Percentiles rank a stretch among this genome's conserved stretches.
Conservation (phyloP, 208 protist genomes). For the Trypanosoma cruzi region DNA sequence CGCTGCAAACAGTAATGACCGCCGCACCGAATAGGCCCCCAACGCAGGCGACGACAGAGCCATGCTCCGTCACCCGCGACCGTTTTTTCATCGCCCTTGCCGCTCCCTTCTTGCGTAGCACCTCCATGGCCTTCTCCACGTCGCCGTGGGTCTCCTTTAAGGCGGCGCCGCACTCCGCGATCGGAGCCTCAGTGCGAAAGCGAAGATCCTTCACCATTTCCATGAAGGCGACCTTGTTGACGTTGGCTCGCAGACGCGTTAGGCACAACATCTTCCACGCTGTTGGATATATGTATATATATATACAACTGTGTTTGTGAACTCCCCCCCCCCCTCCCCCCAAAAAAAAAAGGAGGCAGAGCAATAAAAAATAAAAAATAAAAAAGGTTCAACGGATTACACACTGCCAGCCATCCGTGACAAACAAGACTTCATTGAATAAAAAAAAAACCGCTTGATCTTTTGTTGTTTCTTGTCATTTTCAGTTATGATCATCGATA, state of each 20-base stretch:
- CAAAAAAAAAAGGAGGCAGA: neutral
- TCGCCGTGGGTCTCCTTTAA: conserved; percentile 79
- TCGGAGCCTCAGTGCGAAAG: conserved; percentile 88
- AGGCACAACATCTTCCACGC: conserved; percentile 42
- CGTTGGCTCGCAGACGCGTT: conserved; percentile 28
- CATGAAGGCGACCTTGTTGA: conserved; percentile 75
- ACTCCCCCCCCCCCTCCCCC: neutral
- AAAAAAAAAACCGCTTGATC: neutral
- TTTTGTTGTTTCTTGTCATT: too few relatives aligned
- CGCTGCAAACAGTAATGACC: conserved; percentile 83
- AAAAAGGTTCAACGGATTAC: too few relatives aligned
- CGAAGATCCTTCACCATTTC: conserved; percentile 89
- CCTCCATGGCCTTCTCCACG: conserved; percentile 71
- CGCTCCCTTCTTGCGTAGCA: conserved; percentile 79
- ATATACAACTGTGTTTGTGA: neutral
- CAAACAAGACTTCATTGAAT: too few relatives aligned
- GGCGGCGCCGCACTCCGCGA: conserved; percentile 85
- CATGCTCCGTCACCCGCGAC: conserved; percentile 78
- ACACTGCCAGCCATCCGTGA: too few relatives aligned
- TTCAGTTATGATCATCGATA: too few relatives aligned
- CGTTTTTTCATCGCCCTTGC: conserved; percentile 86
- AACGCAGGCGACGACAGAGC: conserved; percentile 80
- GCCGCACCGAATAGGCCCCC: conserved; percentile 51
- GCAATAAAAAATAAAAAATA: neutral
- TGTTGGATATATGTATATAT: neutral